Conservation (phyloP, 2,329 filamentous ascomycete species). For the Neonectria magnoliae region DNA sequence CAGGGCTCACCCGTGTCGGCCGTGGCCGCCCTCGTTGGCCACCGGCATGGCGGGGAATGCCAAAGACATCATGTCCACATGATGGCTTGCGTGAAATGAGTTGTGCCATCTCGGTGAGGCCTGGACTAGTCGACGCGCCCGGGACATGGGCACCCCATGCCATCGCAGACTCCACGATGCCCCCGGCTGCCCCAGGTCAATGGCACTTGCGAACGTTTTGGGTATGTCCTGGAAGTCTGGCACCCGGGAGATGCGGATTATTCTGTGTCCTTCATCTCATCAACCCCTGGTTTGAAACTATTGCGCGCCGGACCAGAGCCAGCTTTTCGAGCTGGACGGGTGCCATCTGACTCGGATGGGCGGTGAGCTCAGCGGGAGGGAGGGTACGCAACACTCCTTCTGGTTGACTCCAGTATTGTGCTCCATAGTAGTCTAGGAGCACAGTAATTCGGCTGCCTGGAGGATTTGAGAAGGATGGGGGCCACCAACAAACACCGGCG, state of each 20-base stretch:
- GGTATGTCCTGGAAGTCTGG: conserved; percentile 1
- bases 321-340: conserved; percentile 23
- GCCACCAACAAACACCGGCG: conserved; percentile 8
- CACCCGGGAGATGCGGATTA: conserved; percentile 30
- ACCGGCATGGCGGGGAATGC: conserved; percentile 21
- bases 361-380: conserved; percentile 26
- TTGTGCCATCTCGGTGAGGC: conserved; percentile 34
- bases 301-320: conserved; percentile 9
- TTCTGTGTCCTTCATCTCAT: conserved; percentile 28
- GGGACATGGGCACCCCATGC: conserved; percentile 30
- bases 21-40: conserved; percentile 27
- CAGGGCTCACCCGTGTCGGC: conserved; percentile 25
- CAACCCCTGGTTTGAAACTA: conserved; percentile 15
- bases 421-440: neutral
- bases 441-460: conserved; percentile 39
- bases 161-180: conserved; percentile 25
- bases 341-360: conserved; percentile 27
- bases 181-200: conserved; percentile 8
- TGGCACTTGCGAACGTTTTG: conserved; percentile 2
- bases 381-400: conserved; percentile 1
- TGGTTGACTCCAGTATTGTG: neutral
- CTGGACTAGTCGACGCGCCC: conserved; percentile 14
- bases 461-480: conserved; percentile 30
- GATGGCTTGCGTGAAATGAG: conserved; percentile 29
- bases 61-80: conserved; percentile 31